Evolutionary conservation across 768 basidiomycete genomes (phyloP), one percentile per base, ranked within the genome.

Genomic region (Mycena polygramma): DNA sequence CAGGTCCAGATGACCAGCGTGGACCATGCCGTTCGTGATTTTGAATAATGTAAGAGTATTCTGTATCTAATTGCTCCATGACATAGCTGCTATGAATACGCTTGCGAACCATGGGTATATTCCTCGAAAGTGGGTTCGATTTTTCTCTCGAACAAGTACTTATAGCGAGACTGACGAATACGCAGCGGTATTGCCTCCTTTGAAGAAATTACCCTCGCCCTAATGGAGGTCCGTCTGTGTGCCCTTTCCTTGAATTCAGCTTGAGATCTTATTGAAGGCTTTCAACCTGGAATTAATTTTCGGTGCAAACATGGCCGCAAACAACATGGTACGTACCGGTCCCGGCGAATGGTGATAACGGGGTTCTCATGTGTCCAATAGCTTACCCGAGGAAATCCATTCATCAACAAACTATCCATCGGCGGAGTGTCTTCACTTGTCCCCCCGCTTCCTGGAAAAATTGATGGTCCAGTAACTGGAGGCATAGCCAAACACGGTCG

Each of bases 401-500:
- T 73, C 61, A 45, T 68, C 24, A 41, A 73, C 60, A 70, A 70
- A 39, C 4, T 73, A 24, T 70, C 69, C 15, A 70, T 73, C n/a
- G 72, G 72, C 43, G 72, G 72, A 11, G 65, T 55, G 2, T 73
- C 72, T 35, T 30, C 69, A 7, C 64, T 70, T 2, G 51, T 71
- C 24, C 66, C 70, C 26, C 66, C 70, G 11, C 57, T 67, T 5
- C 70, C 70, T 9, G 70, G 70, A 14, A 5, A 63, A 19, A 71
- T 71, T 10, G 70, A 73, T 52, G 72, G 72, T 22, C 72, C 72
- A 46, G 68, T 37, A 13, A 70, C 69, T 4, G 68, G 68, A 7
- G 72, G 72, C 6, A 73, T 73, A 55, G 72, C 72, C 11, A 73
- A 73, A 36, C 72, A 73, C 17, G 72, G 72, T 17, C 67, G 72